Conservation (phyloP, 2,329 filamentous ascomycete genomes). For the Fusarium lyarnte region DNA sequence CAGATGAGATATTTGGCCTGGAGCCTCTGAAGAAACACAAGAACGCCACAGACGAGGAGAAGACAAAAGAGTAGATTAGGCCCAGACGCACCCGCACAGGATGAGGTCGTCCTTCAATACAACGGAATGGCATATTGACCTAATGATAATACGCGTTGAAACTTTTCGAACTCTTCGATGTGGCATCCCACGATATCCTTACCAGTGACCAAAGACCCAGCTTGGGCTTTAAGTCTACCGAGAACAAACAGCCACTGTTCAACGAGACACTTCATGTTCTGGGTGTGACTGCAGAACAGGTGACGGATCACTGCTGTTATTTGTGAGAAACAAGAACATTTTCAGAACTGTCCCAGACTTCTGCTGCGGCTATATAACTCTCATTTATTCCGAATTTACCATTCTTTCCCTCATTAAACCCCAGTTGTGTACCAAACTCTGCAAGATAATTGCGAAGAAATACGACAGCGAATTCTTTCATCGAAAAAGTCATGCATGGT, state of each 20-base stretch:
- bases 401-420: background rate
- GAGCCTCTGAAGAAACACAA: constrained; percentile 56
- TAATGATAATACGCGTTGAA: background rate
- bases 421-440: background rate
- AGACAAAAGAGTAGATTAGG: background rate
- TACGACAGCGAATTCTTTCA: background rate
- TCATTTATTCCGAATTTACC: background rate
- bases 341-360: background rate
- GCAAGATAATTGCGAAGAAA: background rate
- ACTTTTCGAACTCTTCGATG: background rate
- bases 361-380: background rate
- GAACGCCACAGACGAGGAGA: constrained; percentile 11
- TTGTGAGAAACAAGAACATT: background rate
- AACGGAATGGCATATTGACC: constrained; percentile 2
- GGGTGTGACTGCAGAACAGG: background rate
- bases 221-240: background rate
- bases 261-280: background rate
- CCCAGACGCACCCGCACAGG: background rate
- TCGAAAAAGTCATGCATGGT: background rate
- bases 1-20: constrained; percentile 65
- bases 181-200: background rate
- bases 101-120: background rate
- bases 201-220: background rate
- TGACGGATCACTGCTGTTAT: background rate
- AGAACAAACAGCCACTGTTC: background rate